Base-by-base conservation (phyloP, 345 rosid genomes). In the Hibiscus trionum region DNA sequence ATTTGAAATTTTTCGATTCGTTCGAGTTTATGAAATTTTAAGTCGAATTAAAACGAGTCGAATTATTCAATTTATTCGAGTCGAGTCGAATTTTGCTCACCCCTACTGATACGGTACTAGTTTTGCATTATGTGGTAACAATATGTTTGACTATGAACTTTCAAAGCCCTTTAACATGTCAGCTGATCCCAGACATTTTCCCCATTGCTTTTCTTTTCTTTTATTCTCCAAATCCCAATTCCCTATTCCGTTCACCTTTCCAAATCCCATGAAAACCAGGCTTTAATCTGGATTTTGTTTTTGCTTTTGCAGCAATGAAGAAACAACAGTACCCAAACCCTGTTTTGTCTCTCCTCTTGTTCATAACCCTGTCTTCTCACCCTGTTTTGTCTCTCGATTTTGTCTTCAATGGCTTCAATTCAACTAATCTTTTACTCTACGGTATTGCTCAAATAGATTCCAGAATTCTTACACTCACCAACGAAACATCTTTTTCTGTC, bases 321-420 rank as follows among this genome's bases (percentile, higher is more conserved):
- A 68, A 7, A 66, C 26, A 2, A 56, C 17, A 6, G 1, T 21
- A 53, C 58, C 11, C 52, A 2, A 16, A 71, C 0, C 73, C 76
- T 75, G 52, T 50, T 26, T 63, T 64, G 11, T 21, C 69, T 2
- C 0, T 70, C 24, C 61, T 79, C 0, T 14, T 77, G 46, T 56
- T 76, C 2, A 2, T 73, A n/a, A 53, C 24, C 24, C 53, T 70
- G 1, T 69, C 57, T 53, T 75, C 60, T 29, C 80, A 73, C 14
- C 47, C 79, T 47, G 27, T 69, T 16, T 74, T 75, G 3, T 78
- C 93, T 44, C 31, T 81, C 19, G 93, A 86, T 70, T 86, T 90
- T 70, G 61, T 90, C 80, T 86, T 85, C 84, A 90, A 85, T 72
- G 93, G 93, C 60, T 89, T 93, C 90, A 75, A 79, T 69, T 77